These are phyloP conservation scores for Candida patagonica DNA, from an alignment of 805 yeast genomes.

Conservation along the genomic window DNA sequence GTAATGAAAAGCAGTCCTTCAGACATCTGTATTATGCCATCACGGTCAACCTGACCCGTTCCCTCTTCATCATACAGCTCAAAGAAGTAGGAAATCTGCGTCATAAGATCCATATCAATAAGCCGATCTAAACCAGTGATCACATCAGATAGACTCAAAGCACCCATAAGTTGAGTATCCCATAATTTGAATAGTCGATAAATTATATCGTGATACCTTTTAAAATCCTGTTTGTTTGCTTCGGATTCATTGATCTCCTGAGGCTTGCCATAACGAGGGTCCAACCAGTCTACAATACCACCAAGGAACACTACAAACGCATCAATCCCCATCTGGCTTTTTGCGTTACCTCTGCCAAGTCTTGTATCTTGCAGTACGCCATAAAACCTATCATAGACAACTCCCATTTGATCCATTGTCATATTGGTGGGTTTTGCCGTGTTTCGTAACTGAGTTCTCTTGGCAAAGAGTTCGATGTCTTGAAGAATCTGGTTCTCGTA, in stretches of 20 bases:
- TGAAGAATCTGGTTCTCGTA: slow-evolving; percentile 70
- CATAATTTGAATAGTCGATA: slow-evolving; percentile 58
- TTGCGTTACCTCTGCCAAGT: slow-evolving; percentile 36
- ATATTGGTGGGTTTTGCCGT: slow-evolving; percentile 65
- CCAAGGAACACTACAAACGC: slow-evolving; percentile 68
- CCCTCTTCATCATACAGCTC: slow-evolving; percentile 56
- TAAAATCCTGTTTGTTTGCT: neutral
- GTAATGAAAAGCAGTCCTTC: slow-evolving; percentile 81
- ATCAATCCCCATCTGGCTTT: slow-evolving; percentile 63
- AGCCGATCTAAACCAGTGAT: slow-evolving; percentile 64
- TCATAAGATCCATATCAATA: slow-evolving; percentile 66
- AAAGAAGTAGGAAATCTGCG: slow-evolving; percentile 68
- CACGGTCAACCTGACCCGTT: slow-evolving; percentile 59
- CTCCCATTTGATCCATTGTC: slow-evolving; percentile 47
- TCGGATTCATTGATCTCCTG: slow-evolving; percentile 2
- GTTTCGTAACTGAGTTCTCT: slow-evolving; percentile 83
- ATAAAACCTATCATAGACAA: slow-evolving; percentile 78
- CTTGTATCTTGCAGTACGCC: slow-evolving; percentile 58
- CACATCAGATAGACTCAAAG: slow-evolving; percentile 57
- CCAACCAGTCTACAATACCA: slow-evolving; percentile 69
- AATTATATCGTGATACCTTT: slow-evolving; percentile 38
- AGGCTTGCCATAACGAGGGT: slow-evolving; percentile 20
- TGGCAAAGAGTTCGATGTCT: slow-evolving; percentile 84
- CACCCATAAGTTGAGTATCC: slow-evolving; percentile 48
- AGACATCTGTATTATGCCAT: slow-evolving; percentile 71